These are phyloP conservation scores for Eucalyptus victrix DNA, from an alignment of 345 rosid genomes.

Conservation along the genomic window DNA sequence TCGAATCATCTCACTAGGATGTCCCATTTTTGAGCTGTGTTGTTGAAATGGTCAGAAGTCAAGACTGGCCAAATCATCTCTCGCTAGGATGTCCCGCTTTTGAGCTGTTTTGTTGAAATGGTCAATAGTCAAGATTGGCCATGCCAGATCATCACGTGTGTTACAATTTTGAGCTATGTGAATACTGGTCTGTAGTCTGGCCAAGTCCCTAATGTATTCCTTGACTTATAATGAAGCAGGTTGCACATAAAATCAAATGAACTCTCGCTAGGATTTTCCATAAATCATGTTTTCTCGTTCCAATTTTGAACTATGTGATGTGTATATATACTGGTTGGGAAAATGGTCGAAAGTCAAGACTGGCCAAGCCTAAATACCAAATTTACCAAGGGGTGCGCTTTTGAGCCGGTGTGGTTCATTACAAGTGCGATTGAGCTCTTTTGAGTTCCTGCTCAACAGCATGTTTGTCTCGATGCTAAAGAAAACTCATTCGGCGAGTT, in stretches of 20 bases:
- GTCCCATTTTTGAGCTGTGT: not conserved
- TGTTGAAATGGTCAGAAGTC: not conserved
- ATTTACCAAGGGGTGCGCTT: not conserved
- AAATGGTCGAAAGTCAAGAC: not conserved
- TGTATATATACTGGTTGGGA: not conserved
- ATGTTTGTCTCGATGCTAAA: not conserved
- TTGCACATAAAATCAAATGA: not conserved
- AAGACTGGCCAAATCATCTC: not conserved
- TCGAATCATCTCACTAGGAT: not conserved
- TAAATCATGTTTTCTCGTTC: not conserved
- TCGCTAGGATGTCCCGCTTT: not conserved
- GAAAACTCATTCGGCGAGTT: not conserved
- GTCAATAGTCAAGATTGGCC: not conserved
- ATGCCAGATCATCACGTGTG: not conserved
- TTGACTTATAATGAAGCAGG: not conserved
- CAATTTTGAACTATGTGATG: not conserved
- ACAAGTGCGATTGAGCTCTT: not conserved
- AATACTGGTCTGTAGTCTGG: not conserved
- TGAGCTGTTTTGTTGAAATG: not conserved
- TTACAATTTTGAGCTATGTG: not conserved
- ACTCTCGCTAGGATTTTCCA: not conserved
- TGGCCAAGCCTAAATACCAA: not conserved
- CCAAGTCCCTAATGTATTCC: not conserved
- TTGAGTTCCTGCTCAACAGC: not conserved
- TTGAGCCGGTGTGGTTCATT: not conserved